These are phyloP conservation scores for Telfairia occidentalis DNA, from an alignment of 331 rosid genomes.

Conservation along the genomic window DNA sequence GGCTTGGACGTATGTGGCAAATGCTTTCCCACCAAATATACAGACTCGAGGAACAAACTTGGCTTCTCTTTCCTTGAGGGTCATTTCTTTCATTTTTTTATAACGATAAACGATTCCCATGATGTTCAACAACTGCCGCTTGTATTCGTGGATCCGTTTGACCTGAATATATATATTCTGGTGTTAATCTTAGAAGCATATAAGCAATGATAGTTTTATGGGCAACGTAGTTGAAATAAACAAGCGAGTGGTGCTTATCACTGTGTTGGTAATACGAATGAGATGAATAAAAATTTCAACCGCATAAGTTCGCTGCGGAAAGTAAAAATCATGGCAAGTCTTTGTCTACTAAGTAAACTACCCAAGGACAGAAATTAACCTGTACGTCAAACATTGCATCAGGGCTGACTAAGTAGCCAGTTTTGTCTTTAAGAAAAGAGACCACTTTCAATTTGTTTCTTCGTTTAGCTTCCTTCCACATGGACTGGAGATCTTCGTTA, in stretches of 20 bases:
- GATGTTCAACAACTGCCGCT: conserved; percentile 75
- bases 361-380: conserved; percentile 30
- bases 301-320: background rate
- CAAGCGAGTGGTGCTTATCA: background rate
- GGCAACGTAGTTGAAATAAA: background rate
- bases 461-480: conserved; percentile 74
- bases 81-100: conserved; percentile 94
- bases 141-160: conserved; percentile 95
- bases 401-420: conserved; percentile 85
- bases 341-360: background rate
- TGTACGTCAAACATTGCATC: conserved; percentile 93
- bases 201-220: background rate
- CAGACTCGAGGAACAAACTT: conserved; percentile 89
- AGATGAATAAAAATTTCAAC: background rate
- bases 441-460: conserved; percentile 75
- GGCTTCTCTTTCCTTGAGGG: conserved; percentile 42
- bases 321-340: background rate
- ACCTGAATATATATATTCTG: conserved; percentile 34
- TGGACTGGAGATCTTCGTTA: conserved; percentile 62
- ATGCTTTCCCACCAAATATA: conserved; percentile 93
- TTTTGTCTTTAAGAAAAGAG: conserved; percentile 54
- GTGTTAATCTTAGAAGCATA: background rate
- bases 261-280: background rate
- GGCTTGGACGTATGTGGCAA: conserved; percentile 83
- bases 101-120: conserved; percentile 87